These are phyloP conservation scores for Chondrus crispus DNA, from an alignment of 23 red algal genomes.

Conservation along the genomic window DNA sequence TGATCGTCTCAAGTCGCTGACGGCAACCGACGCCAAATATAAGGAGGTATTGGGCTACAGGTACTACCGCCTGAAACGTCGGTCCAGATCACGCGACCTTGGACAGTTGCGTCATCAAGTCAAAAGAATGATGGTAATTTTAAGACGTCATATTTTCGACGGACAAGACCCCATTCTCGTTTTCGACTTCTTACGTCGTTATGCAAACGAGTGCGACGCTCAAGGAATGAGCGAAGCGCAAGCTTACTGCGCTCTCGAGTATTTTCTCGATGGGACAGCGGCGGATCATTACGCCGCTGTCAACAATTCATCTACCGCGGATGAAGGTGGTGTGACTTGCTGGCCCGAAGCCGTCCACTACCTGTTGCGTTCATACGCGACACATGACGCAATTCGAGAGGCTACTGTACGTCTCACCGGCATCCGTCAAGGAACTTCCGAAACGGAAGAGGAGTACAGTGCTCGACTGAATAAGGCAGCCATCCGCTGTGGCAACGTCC, in stretches of 20 bases:
- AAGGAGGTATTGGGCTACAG: no score
- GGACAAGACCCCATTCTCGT: neutral
- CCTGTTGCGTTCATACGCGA: constrained; percentile 8
- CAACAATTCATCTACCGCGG: neutral
- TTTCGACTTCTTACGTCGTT: neutral
- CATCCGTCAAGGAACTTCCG: neutral
- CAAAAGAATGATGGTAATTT: neutral
- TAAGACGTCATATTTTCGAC: neutral
- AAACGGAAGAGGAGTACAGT: constrained; percentile 22
- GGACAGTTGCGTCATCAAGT: no score
- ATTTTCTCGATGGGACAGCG: neutral
- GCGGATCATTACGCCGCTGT: neutral
- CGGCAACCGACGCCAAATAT: no score
- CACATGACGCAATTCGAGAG: neutral
- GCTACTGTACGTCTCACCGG: neutral
- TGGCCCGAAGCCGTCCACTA: neutral
- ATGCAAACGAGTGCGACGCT: neutral
- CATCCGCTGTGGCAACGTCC: constrained; percentile 26
- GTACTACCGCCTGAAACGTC: no score
- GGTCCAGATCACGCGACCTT: no score
- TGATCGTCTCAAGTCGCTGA: no score
- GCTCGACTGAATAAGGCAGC: neutral
- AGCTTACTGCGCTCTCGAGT: neutral
- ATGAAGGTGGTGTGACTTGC: neutral
- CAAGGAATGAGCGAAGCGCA: neutral